Evolutionary conservation across 371 early-diverging fungal genomes (phyloP), one percentile per base, ranked within the genome.

Genomic region (Mortierella sp.): DNA sequence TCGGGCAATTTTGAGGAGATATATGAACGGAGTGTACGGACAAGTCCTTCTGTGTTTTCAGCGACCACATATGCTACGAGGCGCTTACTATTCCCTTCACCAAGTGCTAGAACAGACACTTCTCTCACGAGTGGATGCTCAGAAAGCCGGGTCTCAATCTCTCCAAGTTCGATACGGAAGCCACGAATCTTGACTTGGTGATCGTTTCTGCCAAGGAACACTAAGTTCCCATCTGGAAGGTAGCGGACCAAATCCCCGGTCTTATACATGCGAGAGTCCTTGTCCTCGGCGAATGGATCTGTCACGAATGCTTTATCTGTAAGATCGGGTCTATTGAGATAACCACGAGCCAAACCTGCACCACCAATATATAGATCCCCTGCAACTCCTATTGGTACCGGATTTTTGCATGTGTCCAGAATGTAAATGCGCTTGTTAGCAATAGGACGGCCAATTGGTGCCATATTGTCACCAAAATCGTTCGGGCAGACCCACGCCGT

Each of bases 161-260:
- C 87, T 13, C 83, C 76, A 45, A 84, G 75, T 58, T 87, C 86
- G 40, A 87, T 73, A 28, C 88, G 82, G 62, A 70, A 84, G 2
- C 88, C 88, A 32, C 78, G 75, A 22, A 87, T 58, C 78, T 87
- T 87, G 56, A 86, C 72, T 60, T 83, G 82, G n/a, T 76, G 53
- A 57, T 85, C 87, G 19, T 28, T 64, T 37, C 87, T 75, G 15
- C 62, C 69, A 0, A 68, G 2, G 45, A 5, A 68, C 23, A 85
- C 63, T 23, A 85, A 22, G 28, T 61, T 31, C 5, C 86, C 86
- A 66, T 84, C 72, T 23, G 75, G 68, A 0, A 83, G 64, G 68
- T 72, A 68, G 6, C 78, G 43, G 10, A 43, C 85, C 55, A 82
- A 35, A 57, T 86, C 86, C 22, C 86, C 86, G 17, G 86, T 83